Evolutionary conservation across 2,329 filamentous ascomycete genomes (phyloP).

Genomic region (Ascochyta lentis): DNA sequence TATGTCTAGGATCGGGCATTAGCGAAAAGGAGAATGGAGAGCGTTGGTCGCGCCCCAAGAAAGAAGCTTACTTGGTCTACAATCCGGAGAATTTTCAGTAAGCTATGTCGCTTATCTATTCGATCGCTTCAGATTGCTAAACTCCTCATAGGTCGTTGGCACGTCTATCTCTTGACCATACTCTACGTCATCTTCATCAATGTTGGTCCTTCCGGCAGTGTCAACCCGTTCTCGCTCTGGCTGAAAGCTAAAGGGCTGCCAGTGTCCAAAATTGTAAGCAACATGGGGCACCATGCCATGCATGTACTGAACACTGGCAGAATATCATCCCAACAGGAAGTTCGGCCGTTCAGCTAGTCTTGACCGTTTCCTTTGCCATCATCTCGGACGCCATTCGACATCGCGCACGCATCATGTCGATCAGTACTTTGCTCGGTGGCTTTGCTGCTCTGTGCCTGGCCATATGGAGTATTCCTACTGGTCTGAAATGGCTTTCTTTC

Average conservation of each 20-base stretch:
- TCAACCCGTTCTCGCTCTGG: constrained; percentile 32
- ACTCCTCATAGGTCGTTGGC: constrained; percentile 20
- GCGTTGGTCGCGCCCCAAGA: constrained; percentile 25
- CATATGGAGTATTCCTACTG: constrained; percentile 39
- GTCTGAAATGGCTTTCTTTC: constrained; percentile 44
- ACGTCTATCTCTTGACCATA: constrained; percentile 26
- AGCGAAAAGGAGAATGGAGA: constrained; percentile 24
- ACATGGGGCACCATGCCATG: no score
- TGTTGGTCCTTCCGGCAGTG: constrained; percentile 19
- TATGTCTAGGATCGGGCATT: constrained; percentile 13
- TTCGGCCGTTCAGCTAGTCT: constrained; percentile 25
- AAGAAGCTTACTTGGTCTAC: constrained; percentile 19
- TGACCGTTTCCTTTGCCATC: constrained; percentile 26
- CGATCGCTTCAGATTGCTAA: background rate
- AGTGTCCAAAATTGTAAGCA: constrained; percentile 23
- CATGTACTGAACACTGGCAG: background rate
- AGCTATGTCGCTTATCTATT: background rate
- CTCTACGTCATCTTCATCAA: constrained; percentile 31
- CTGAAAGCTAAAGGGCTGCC: constrained; percentile 20
- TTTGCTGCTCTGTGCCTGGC: constrained; percentile 37
- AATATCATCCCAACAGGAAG: constrained; percentile 29
- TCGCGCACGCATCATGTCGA: constrained; percentile 24
- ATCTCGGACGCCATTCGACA: constrained; percentile 26
- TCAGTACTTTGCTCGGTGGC: constrained; percentile 24
- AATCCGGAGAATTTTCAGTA: constrained; percentile 26